Evolutionary conservation across 345 rosid species (phyloP).

Genomic region (Conringia planisiliqua): DNA sequence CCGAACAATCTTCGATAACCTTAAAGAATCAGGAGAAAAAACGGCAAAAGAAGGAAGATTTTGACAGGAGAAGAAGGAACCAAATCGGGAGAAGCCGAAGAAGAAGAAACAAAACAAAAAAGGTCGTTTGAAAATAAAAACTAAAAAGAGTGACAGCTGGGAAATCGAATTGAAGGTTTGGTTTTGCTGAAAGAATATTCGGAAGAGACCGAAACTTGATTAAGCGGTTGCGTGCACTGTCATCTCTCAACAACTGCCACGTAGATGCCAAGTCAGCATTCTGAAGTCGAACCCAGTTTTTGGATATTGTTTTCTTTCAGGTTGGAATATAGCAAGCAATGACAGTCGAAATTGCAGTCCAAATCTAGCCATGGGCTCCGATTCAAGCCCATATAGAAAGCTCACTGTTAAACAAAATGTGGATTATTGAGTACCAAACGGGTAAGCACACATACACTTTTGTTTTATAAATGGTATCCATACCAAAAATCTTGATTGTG

Average conservation of each 20-base stretch:
- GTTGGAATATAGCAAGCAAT: background rate
- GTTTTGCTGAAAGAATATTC: constrained; percentile 24
- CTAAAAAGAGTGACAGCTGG: constrained; percentile 31
- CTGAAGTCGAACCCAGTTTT: background rate
- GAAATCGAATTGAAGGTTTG: constrained; percentile 21
- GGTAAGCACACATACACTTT: no score
- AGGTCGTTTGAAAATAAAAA: constrained; percentile 13
- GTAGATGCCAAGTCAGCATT: constrained; percentile 20
- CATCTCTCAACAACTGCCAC: constrained; percentile 27
- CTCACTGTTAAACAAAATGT: background rate
- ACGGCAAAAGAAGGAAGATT: background rate
- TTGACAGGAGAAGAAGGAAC: background rate
- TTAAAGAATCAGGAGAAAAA: background rate
- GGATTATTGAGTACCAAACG: no score
- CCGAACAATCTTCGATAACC: background rate
- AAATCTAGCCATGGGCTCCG: background rate
- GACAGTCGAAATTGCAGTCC: background rate
- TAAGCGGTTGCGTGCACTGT: constrained; percentile 31
- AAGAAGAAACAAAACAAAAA: background rate
- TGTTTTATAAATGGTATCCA: no score
- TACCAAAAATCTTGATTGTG: no score
- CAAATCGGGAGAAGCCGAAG: constrained; percentile 8
- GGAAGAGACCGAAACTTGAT: background rate
- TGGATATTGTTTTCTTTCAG: background rate
- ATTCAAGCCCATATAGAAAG: background rate